Conservation (phyloP, 2,329 filamentous ascomycete species). For the Penicillium sp. region DNA sequence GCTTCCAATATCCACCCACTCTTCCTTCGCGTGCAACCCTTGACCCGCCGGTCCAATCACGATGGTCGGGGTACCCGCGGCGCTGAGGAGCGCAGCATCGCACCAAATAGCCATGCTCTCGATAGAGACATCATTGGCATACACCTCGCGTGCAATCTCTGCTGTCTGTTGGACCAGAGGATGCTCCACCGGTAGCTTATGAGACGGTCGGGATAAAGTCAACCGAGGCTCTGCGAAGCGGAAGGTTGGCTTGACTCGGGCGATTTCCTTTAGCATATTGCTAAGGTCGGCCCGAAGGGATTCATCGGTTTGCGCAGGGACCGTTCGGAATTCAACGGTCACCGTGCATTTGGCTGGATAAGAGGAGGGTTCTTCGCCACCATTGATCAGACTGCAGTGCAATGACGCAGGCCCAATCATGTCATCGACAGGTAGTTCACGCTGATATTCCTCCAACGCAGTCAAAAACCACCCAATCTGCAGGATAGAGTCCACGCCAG, state of each 20-base stretch:
- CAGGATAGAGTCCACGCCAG: slow-evolving; percentile 54
- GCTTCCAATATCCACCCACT: background rate
- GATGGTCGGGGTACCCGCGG: background rate
- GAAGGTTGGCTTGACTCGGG: background rate
- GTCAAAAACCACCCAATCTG: slow-evolving; percentile 51
- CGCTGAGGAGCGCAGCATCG: background rate
- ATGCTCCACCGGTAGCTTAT: background rate
- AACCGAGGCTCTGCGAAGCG: slow-evolving; percentile 19
- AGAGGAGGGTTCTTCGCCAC: slow-evolving; percentile 54
- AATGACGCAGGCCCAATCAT: slow-evolving; percentile 43
- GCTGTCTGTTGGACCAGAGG: background rate
- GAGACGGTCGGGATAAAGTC: slow-evolving; percentile 48
- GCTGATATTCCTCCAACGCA: slow-evolving; percentile 46
- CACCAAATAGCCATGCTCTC: background rate
- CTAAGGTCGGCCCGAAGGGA: background rate
- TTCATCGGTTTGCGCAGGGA: background rate
- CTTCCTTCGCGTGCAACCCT: background rate
- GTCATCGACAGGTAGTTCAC: slow-evolving; percentile 37
- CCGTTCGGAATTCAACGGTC: slow-evolving; percentile 27
- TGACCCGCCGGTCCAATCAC: background rate
- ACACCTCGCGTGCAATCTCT: background rate
- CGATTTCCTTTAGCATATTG: background rate
- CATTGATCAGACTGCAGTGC: slow-evolving; percentile 51
- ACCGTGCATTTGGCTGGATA: slow-evolving; percentile 54
- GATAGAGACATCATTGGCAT: background rate